Percentiles rank a stretch among this genome's conserved stretches.
These are phyloP conservation scores for Ambrosiella cleistominuta DNA, from an alignment of 2,329 filamentous ascomycete genomes.

Conservation along the genomic window DNA sequence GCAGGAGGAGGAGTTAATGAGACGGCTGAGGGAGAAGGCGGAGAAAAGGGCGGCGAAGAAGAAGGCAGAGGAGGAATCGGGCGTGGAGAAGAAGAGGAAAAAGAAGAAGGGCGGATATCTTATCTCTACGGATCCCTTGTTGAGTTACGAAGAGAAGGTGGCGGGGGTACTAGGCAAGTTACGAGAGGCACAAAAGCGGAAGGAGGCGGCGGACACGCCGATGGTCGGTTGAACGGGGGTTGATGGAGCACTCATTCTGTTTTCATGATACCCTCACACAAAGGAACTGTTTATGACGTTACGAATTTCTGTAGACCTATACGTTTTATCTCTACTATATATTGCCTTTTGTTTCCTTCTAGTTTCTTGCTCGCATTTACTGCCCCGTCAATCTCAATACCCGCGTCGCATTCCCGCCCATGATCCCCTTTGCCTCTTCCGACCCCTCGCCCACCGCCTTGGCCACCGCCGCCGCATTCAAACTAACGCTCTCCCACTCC, in stretches of 20 bases:
- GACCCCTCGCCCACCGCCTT: conserved; percentile 30
- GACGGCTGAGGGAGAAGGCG: conserved; percentile 14
- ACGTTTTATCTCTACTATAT: background rate
- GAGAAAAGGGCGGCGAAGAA: conserved; percentile 22
- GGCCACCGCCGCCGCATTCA: conserved; percentile 34
- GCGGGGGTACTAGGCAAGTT: conserved; percentile 20
- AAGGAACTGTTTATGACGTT: background rate
- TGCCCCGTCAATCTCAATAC: conserved; percentile 23
- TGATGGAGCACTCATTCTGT: background rate
- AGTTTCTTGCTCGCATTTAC: background rate
- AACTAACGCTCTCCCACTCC: conserved; percentile 51
- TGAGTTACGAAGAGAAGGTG: conserved; percentile 14
- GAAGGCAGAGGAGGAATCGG: conserved; percentile 2
- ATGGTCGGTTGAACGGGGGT: background rate
- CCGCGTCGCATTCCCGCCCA: conserved; percentile 41
- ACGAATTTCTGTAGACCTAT: background rate
- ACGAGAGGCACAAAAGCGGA: conserved; percentile 21
- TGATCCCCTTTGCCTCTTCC: conserved; percentile 31
- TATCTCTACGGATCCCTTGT: conserved; percentile 12
- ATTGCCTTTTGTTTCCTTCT: background rate
- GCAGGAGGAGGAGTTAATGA: conserved; percentile 15
- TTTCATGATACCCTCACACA: background rate
- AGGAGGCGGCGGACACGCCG: conserved; percentile 16
- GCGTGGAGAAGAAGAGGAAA: conserved; percentile 8
- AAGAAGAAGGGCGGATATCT: conserved; percentile 11